Conservation (phyloP, 805 yeast species). For the Saturnispora quitensis region DNA sequence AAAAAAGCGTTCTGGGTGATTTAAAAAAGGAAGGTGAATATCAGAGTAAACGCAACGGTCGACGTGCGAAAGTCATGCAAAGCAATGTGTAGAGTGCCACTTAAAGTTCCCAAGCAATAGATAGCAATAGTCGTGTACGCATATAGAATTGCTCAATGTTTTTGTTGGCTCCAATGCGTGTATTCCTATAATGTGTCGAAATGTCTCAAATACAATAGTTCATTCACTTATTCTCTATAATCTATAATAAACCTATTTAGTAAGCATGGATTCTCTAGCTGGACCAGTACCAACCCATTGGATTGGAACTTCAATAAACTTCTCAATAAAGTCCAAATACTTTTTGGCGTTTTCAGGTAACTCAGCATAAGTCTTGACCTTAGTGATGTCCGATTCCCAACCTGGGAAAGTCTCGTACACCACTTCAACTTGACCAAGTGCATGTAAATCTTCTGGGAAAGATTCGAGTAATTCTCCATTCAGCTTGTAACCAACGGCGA, state of each 20-base stretch:
- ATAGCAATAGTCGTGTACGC: no score
- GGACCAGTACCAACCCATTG: constrained; percentile 99
- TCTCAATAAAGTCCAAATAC: constrained; percentile 79
- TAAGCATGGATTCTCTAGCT: constrained; percentile 87
- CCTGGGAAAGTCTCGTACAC: constrained; percentile 89
- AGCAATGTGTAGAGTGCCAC: no score
- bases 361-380: constrained; percentile 58
- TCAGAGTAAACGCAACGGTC: background rate
- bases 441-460: constrained; percentile 88
- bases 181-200: no score
- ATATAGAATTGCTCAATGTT: no score
- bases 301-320: constrained; percentile 72
- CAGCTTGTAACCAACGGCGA: constrained; percentile 75
- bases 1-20: no score
- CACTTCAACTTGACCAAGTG: constrained; percentile 83
- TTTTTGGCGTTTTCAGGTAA: constrained; percentile 82
- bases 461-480: constrained; percentile 66
- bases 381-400: constrained; percentile 81
- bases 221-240: background rate
- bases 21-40: background rate
- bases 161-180: no score
- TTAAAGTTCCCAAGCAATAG: no score
- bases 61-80: no score
- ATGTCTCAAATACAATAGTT: no score
- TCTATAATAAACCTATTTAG: constrained; percentile 28